A percentile compares a stretch with the other conserved stretches of the same genome.
Evolutionary conservation across 176 grass and related monocot species (phyloP).

Genomic region (Pontederia paniculata): DNA sequence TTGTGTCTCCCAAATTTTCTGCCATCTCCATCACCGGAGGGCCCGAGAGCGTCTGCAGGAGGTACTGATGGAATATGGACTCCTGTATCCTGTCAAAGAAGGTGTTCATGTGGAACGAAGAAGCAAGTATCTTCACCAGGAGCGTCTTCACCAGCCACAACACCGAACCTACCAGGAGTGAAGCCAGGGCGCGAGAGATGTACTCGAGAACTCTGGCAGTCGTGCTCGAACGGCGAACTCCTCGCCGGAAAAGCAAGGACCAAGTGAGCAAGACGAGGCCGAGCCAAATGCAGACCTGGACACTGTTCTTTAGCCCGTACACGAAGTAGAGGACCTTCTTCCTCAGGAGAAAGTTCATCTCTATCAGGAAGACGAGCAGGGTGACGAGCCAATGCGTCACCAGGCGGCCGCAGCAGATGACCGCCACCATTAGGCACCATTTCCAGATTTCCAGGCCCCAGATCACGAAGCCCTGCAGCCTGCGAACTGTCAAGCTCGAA

Average conservation of each 20-base stretch:
- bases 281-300: conserved; percentile 71
- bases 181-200: conserved; percentile 9
- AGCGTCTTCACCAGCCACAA: conserved; percentile 44
- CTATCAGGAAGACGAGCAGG: conserved; percentile 58
- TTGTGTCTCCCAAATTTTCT: conserved; percentile 52
- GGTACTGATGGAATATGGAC: conserved; percentile 79
- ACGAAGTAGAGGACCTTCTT: conserved; percentile 97
- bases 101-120: conserved; percentile 73
- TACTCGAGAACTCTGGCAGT: background rate
- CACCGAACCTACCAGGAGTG: conserved; percentile 15
- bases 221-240: conserved; percentile 20
- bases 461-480: conserved; percentile 26
- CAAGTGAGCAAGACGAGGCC: conserved; percentile 54
- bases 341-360: conserved; percentile 84
- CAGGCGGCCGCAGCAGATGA: conserved; percentile 67
- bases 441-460: conserved; percentile 87
- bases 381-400: conserved; percentile 57
- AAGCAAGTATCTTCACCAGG: conserved; percentile 81
- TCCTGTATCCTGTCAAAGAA: conserved; percentile 98
- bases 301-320: conserved; percentile 68
- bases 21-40: conserved; percentile 71
- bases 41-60: conserved; percentile 73
- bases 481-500: conserved; percentile 40
- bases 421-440: conserved; percentile 76
- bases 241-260: conserved; percentile 57